These are phyloP conservation scores for Leishmania aethiopica DNA, from an alignment of 208 protist genomes.

Conservation along the genomic window DNA sequence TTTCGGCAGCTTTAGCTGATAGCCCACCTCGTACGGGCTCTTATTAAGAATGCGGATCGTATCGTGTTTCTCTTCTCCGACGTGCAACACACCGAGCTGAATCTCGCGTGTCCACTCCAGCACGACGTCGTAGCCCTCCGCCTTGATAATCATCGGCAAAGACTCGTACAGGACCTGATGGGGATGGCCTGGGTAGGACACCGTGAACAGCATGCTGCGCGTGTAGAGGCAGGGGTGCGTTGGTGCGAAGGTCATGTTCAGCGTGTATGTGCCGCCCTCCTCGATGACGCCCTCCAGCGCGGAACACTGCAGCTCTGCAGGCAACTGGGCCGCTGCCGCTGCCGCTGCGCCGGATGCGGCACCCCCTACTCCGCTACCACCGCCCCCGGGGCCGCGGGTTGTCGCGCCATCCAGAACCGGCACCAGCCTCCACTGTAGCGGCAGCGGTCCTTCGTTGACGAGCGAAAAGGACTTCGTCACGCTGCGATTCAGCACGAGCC, in stretches of 20 bases:
- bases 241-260: constrained; percentile 72
- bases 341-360: constrained; percentile 3
- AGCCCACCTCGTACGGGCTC: constrained; percentile 94
- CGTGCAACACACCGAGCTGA: constrained; percentile 91
- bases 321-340: constrained; percentile 59
- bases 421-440: constrained; percentile 71
- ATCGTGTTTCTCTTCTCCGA: constrained; percentile 85
- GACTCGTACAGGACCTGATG: constrained; percentile 61
- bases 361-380: background rate
- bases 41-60: constrained; percentile 90
- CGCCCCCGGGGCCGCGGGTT: constrained; percentile 1
- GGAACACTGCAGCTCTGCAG: constrained; percentile 73
- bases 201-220: constrained; percentile 56
- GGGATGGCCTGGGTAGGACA: constrained; percentile 50
- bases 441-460: constrained; percentile 78
- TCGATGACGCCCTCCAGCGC: constrained; percentile 70
- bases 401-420: constrained; percentile 8
- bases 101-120: constrained; percentile 91
- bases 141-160: constrained; percentile 78
- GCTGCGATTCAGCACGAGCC: constrained; percentile 67
- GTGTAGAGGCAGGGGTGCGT: constrained; percentile 78
- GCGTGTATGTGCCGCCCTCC: constrained; percentile 51
- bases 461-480: constrained; percentile 52
- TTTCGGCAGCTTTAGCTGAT: constrained; percentile 82
- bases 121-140: constrained; percentile 93